phyloP scores from a whole-genome alignment of 2,329 filamentous ascomycete species.

The Scedosporium aurantiacum region DNA sequence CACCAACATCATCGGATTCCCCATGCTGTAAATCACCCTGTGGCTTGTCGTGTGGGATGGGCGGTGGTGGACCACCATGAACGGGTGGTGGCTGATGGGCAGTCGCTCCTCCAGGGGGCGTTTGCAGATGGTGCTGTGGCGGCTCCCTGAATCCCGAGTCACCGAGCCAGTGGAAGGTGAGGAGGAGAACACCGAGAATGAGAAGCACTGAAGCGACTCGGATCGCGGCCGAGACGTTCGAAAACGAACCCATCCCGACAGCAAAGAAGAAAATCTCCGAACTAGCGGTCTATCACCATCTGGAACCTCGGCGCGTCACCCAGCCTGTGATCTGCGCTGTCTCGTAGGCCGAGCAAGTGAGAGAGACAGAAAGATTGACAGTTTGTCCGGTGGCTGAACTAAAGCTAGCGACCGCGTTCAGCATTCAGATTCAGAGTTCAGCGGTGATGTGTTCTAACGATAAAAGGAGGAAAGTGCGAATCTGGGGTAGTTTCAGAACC shows the following conservation, averaged over 20 bases:
- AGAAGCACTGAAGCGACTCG: neutral
- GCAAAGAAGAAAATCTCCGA: neutral
- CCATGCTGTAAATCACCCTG: neutral
- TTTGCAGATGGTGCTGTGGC: neutral
- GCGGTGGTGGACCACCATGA: neutral
- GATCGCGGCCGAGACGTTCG: neutral
- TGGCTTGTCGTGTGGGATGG: neutral
- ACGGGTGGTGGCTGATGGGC: neutral
- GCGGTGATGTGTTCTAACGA: no score
- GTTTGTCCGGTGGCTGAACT: no score
- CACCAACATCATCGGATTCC: no score
- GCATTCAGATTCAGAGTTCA: no score
- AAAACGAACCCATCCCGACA: neutral
- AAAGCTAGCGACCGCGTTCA: no score
- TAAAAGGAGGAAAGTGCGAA: no score
- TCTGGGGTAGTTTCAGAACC: no score
- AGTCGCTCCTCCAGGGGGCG: neutral
- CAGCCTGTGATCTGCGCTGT: neutral
- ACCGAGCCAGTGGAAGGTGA: slow-evolving; percentile 2
- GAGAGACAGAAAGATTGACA: no score
- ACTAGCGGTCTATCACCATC: no score
- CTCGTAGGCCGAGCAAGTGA: no score
- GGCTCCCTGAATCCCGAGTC: neutral
- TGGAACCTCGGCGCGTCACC: neutral
- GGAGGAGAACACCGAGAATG: neutral